These are phyloP conservation scores for Alternaria sp. DNA, from an alignment of 2,329 filamentous ascomycete species.

Conservation along the genomic window DNA sequence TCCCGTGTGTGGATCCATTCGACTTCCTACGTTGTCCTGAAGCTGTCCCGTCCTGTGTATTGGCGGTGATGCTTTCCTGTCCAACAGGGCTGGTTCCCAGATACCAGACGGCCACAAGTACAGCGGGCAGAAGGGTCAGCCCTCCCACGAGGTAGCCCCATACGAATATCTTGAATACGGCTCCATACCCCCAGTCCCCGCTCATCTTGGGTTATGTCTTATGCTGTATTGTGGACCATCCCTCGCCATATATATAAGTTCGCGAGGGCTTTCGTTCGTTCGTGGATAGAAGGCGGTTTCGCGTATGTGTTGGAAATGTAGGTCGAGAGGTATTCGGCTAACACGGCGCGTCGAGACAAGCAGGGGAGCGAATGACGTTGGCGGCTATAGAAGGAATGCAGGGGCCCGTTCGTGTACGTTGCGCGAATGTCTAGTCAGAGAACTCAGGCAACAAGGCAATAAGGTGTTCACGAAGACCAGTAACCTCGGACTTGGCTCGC, in stretches of 20 bases:
- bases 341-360: slow-evolving; percentile 20
- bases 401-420: background rate
- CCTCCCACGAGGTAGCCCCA: slow-evolving; percentile 40
- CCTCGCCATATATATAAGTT: slow-evolving; percentile 16
- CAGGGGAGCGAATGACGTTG: slow-evolving; percentile 23
- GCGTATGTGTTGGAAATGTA: background rate
- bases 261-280: background rate
- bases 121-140: slow-evolving; percentile 31
- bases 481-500: background rate
- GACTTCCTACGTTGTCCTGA: slow-evolving; percentile 20
- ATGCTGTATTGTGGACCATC: slow-evolving; percentile 25
- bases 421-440: background rate
- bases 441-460: background rate
- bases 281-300: background rate
- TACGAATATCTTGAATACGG: slow-evolving; percentile 36
- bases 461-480: background rate
- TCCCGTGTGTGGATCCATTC: slow-evolving; percentile 19
- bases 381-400: slow-evolving; percentile 11
- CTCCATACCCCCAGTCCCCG: slow-evolving; percentile 36
- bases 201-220: slow-evolving; percentile 36
- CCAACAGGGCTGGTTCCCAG: slow-evolving; percentile 28
- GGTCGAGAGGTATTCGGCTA: slow-evolving; percentile 10
- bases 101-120: slow-evolving; percentile 30
- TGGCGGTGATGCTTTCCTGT: slow-evolving; percentile 11
- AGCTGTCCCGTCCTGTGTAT: background rate